Base-by-base conservation (phyloP, 192 early-diverging fungal species). In the Dissophora ornata region DNA sequence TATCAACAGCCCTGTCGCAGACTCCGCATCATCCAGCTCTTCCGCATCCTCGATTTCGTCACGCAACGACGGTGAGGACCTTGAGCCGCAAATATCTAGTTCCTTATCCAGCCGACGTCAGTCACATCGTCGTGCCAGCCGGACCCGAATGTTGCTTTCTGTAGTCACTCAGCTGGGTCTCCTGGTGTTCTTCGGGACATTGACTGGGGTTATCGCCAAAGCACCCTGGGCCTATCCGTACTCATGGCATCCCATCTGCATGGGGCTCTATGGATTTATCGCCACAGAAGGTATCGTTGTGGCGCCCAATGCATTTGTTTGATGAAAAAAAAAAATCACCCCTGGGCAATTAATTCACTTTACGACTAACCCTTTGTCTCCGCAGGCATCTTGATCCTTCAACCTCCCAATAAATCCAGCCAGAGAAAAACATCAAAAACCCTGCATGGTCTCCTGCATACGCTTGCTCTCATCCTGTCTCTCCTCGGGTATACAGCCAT, bases 201-300 rank as follows among this genome's bases (percentile, higher is more conserved):
- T 77, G 58, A 42, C 25, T 13, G 45, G 26, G 13, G 73, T 55
- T 42, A 33, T 57, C 4, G 24, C 44, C 28, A 77, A 77, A 36
- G 73, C 73, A 13, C 64, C 63, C 3, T 77, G 73, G 73, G 73
- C 57, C 9, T 67, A 67, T 22, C 73, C 73, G 1, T 77, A 67
- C 30, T 67, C 73, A 24, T 77, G 73, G 73, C 73, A 77, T 21
- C 73, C 73, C 9, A 77, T 77, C 28, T 62, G 42, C 22, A 77
- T 77, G 73, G 73, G 73, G 15, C 57, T 77, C 38, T 77, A 77
- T 22, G 73, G 73, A 0, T 77, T 77, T 51, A 45, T 77, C 19
- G 48, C 73, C 12, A 77, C 73, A 7, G 63, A 77, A 67, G 73
- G 73, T 77, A 63, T 5, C 13, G 16, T 19, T n/a, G 7, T 47